Evolutionary conservation across 306 rosid species (phyloP).

Genomic region (Albizia julibrissin): DNA sequence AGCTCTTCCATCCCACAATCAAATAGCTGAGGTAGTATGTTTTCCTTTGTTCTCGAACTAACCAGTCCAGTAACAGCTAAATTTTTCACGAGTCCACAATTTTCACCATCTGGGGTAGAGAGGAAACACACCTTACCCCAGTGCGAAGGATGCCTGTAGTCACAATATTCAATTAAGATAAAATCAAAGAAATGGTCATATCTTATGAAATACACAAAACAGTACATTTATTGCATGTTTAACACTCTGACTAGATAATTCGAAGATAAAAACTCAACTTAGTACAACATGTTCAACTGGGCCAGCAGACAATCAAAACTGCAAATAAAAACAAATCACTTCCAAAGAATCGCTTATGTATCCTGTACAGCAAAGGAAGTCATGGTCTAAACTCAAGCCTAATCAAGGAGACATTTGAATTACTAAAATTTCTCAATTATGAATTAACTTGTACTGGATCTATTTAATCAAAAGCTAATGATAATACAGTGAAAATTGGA

Average conservation of each 20-base stretch:
- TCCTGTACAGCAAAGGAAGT: background rate
- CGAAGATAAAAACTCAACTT: background rate
- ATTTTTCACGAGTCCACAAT: constrained; percentile 97
- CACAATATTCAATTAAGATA: constrained; percentile 37
- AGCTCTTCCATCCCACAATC: constrained; percentile 79
- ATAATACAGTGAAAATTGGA: constrained; percentile 6
- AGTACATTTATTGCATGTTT: background rate
- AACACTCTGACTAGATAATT: background rate
- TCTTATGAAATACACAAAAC: background rate
- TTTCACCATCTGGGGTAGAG: constrained; percentile 98
- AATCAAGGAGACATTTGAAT: background rate
- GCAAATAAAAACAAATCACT: background rate
- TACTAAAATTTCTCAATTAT: background rate
- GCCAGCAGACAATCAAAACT: constrained; percentile 9
- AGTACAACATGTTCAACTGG: background rate
- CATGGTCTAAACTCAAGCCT: background rate
- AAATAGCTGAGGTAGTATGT: constrained; percentile 48
- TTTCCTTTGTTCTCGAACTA: constrained; percentile 52
- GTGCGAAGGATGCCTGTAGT: constrained; percentile 96
- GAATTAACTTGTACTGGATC: background rate
- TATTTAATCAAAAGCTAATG: constrained; percentile 21
- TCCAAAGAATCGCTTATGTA: background rate
- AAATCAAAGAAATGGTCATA: background rate
- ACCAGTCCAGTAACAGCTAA: constrained; percentile 85
- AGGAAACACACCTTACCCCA: constrained; percentile 98